Conservation (phyloP, 257 asterid genomes). For the Plectranthus barbatus region DNA sequence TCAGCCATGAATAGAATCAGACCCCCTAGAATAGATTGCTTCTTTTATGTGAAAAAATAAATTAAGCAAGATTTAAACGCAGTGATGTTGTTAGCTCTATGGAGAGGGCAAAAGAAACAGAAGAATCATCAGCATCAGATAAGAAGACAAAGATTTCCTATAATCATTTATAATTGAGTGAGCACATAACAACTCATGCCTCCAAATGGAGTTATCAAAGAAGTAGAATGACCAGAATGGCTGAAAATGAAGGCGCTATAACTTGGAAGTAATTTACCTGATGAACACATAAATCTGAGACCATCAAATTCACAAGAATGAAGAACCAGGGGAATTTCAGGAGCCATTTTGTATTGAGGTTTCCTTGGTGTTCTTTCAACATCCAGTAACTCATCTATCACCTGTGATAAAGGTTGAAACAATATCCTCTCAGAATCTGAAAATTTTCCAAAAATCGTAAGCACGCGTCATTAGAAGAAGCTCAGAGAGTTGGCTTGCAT, state of each 20-base stretch:
- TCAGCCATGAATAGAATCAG: neutral
- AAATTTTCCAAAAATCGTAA: neutral
- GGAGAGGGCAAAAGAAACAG: no score
- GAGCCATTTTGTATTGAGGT: constrained; percentile 89
- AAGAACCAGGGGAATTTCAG: constrained; percentile 86
- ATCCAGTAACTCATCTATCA: constrained; percentile 66
- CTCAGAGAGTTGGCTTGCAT: neutral
- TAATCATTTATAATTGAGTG: no score
- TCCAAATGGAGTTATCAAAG: neutral
- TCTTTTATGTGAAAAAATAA: no score
- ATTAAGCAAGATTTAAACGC: neutral
- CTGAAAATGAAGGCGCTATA: neutral
- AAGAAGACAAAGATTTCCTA: no score
- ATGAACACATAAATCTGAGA: constrained; percentile 64
- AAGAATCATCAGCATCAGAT: no score
- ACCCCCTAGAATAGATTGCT: no score
- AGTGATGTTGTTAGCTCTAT: neutral
- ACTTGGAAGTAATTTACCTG: constrained; percentile 46
- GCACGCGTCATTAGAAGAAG: neutral
- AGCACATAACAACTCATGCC: neutral
- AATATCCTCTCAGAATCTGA: constrained; percentile 6
- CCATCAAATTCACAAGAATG: constrained; percentile 86
- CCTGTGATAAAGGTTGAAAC: constrained; percentile 39
- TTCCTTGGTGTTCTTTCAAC: constrained; percentile 63
- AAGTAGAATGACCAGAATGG: neutral